Base-by-base conservation (phyloP, 257 asterid genomes). In the Solanum ossicruentum region DNA sequence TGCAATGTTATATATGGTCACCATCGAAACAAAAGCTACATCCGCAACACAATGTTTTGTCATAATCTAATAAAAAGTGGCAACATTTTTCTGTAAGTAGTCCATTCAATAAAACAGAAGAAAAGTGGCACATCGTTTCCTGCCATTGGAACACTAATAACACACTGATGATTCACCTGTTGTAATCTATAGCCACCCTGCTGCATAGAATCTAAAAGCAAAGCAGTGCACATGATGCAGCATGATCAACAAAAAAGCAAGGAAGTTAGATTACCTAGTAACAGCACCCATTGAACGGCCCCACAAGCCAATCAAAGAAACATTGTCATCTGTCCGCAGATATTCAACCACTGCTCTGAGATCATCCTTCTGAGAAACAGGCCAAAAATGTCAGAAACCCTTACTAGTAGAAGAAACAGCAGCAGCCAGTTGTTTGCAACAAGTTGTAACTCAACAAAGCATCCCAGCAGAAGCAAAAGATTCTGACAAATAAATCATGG, bases 221-320 rank as follows among this genome's bases (percentile, higher is more conserved):
- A 77, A 51, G 32, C 10, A 77, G 45, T 51, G 63, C 8, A 77
- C 57, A 77, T 77, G 82, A 66, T 52, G 65, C 39, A 83, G 77
- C 16, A 83, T 45, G 65, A 47, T 63, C 57, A 47, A 47, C 80
- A 51, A 66, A 54, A 86, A 85, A 82, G 56, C 45, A 79, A 88
- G 55, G 73, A 85, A 23, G 79, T 36, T 11, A 43, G 84, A 86
- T 77, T 79, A 93, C 99, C 99, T 89, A 84, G 99, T 94, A 83
- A 95, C 99, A 84, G 99, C 93, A 84, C 99, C 99, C 99, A 95
- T 95, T 41, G 99, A 95, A 79, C 99, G 99, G 86, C 99, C 99
- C 99, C 99, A 95, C 65, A 95, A 88, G 45, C 98, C 98, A 89
- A 95, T 94, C 71, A 92, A 85, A 81, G 99, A 95, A 85, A 94